These are phyloP conservation scores for Salicornia ramosissima DNA, from an alignment of 148 eudicot genomes.

Conservation along the genomic window DNA sequence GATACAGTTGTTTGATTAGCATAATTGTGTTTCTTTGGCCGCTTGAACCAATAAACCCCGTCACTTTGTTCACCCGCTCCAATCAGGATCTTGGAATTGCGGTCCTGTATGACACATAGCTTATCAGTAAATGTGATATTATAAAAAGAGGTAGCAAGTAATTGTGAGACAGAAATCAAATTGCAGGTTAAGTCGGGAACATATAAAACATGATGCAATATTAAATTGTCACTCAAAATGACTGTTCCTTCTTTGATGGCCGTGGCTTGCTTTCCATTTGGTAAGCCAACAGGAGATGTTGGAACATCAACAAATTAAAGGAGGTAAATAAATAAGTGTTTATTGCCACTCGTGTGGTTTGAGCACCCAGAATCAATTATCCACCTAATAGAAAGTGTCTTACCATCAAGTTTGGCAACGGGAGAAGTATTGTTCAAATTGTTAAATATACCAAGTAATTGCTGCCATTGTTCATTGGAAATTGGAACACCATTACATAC, in stretches of 20 bases:
- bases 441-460: background rate
- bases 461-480: background rate
- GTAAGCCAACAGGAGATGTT: background rate
- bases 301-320: background rate
- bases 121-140: background rate
- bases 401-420: too few species aligned
- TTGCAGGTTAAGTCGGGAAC: too few species aligned
- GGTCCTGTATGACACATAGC: background rate
- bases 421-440: background rate
- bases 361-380: background rate
- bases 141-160: background rate
- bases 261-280: background rate
- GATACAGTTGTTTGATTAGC: background rate
- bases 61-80: background rate
- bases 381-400: background rate
- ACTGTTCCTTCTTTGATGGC: background rate
- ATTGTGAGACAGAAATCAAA: background rate
- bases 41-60: background rate
- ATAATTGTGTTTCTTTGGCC: background rate
- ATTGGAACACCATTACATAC: background rate
- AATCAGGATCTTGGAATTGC: background rate
- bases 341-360: background rate
- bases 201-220: background rate
- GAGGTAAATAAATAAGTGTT: background rate
- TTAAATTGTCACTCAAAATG: background rate